These are phyloP conservation scores for Solanum chmielewskii DNA, from an alignment of 257 asterid genomes.

Conservation along the genomic window DNA sequence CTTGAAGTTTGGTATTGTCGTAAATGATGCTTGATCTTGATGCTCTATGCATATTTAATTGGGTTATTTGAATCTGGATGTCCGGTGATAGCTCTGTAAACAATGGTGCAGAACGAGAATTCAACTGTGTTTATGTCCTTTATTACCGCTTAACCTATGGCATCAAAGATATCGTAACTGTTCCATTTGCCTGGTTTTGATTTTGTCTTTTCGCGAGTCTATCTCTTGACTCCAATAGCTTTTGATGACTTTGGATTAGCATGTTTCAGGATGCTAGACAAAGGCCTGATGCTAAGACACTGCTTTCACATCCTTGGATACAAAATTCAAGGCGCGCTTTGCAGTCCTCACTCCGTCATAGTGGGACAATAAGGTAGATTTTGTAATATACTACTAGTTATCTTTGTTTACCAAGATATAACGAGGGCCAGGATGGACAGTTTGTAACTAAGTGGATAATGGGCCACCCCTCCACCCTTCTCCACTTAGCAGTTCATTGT, in stretches of 20 bases:
- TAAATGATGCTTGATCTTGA: not conserved
- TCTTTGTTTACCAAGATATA: not conserved
- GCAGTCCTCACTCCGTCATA: constrained; percentile 77
- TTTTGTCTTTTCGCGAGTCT: not conserved
- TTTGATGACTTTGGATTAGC: constrained; percentile 8
- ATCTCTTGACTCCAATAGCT: not conserved
- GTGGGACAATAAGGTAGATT: constrained; percentile 67
- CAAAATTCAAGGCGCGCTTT: constrained; percentile 92
- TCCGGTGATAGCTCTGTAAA: not conserved
- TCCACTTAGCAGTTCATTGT: not conserved
- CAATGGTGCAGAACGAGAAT: not conserved
- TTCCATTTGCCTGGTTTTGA: not conserved
- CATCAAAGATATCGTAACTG: not conserved
- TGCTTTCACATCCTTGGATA: constrained; percentile 98
- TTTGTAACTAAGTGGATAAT: not conserved
- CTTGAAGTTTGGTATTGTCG: not conserved
- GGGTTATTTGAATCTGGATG: not conserved
- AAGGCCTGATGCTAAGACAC: constrained; percentile 96
- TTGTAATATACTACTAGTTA: not conserved
- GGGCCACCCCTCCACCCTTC: not conserved
- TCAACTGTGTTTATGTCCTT: not conserved
- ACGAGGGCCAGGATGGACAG: not conserved
- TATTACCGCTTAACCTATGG: not conserved
- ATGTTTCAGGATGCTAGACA: constrained; percentile 92
- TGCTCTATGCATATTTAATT: not conserved